Base-by-base conservation (phyloP, 169 alveolate species). In the Babesia ovis region DNA sequence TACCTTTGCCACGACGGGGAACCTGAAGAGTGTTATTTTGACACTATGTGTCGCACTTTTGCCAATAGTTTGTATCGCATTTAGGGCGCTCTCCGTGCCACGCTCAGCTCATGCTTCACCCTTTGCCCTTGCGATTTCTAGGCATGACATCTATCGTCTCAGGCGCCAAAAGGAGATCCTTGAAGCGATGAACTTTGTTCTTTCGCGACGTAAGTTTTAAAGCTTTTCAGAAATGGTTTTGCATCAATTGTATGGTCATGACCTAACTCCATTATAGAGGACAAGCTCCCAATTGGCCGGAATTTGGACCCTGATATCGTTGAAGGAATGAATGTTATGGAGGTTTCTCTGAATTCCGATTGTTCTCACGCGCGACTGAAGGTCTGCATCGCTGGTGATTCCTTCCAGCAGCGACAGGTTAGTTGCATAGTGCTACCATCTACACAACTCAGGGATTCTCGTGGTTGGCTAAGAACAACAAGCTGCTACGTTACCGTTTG, bases 351-450 rank as follows among this genome's bases (percentile, higher is more conserved):
- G 41, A 62, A 46, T 56, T 18, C 59, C 3, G 84, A 80, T 62
- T 80, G 88, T 62, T 53, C 88, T 3, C 88, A 80, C 34, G 88
- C 88, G 27, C 46, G 72, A 34, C 41, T 80, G 61, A 59, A 60
- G 60, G 51, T 80, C n/a, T 57, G 53, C 73, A 53, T 68, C 39
- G 50, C 69, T 4, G 88, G 88, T 0, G 88, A 80, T 55, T 64
- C 83, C 48, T 70, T 70, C 70, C 77, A 70, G 50, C 77, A 70
- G 46, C 83, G 83, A 20, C 83, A 70, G 70, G 88, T 80, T 42
- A 22, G 53, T n/a, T 14, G 31, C 23, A 32, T 16, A 37, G 32
- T 20, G 14, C 27, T 18, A 20, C 0, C 27, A n/a, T 50, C 11
- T 8, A 25, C 20, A 4, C 22, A 22, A 29, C 22, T 37, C 46